These are phyloP conservation scores for Gossypium stocksii DNA, from an alignment of 345 rosid genomes.

Conservation along the genomic window DNA sequence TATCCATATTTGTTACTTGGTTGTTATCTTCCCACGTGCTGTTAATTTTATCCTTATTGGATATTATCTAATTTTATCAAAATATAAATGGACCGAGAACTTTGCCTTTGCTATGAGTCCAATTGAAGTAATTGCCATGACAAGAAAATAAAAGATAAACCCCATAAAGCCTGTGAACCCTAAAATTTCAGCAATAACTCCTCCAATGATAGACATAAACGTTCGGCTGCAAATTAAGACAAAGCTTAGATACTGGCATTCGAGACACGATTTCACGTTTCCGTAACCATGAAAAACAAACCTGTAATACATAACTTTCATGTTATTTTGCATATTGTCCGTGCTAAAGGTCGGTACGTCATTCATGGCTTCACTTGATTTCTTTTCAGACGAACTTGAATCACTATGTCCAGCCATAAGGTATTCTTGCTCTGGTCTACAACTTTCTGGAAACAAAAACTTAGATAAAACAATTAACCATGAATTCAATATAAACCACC, in stretches of 20 bases:
- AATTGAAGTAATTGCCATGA: conserved; percentile 79
- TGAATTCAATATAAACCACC: not conserved
- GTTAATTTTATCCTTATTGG: no score
- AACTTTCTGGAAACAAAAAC: not conserved
- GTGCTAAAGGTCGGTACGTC: conserved; percentile 63
- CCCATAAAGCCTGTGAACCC: conserved; percentile 86
- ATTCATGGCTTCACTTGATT: conserved; percentile 45
- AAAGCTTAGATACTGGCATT: conserved; percentile 3
- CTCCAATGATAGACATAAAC: conserved; percentile 83
- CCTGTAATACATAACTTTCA: conserved; percentile 94
- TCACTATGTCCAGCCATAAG: conserved; percentile 51
- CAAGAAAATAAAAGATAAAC: conserved; percentile 68
- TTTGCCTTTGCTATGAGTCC: conserved; percentile 84
- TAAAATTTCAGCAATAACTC: conserved; percentile 81
- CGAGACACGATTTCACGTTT: not conserved
- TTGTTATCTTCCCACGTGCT: no score
- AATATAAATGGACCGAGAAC: conserved; percentile 70
- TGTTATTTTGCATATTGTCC: conserved; percentile 86
- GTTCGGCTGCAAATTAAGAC: conserved; percentile 66
- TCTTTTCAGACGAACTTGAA: conserved; percentile 57
- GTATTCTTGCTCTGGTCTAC: conserved; percentile 1
- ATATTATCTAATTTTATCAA: no score
- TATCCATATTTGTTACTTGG: no score
- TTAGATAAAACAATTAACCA: not conserved
- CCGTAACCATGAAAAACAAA: conserved; percentile 22